Evolutionary conservation across 306 rosid species (phyloP), one percentile per base, ranked within the genome.

Genomic region (Malus orientalis): DNA sequence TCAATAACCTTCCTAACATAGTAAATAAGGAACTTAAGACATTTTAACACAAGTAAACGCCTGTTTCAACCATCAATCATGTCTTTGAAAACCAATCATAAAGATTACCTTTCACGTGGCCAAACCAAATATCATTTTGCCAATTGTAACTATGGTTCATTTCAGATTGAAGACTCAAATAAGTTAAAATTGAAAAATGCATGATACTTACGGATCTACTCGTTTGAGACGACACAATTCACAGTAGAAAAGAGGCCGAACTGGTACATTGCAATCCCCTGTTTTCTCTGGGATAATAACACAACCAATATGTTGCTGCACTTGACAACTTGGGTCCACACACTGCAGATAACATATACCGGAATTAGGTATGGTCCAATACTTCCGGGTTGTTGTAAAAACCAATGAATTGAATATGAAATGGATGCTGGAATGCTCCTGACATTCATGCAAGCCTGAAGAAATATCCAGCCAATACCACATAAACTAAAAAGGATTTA

Each of bases 251-350:
- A 81, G 75, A 30, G 90, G 94, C 60, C 93, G 97, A 73, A 86
- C 84, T 45, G 86, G 85, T 4, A 85, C 87, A 78, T 65, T 80
- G 85, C 93, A 85, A 73, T 93, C 98, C 79, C 78, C 85, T 66
- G 93, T 93, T 80, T 93, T 93, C 81, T 96, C 98, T 1, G 94
- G 91, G 79, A 96, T 83, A 84, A 96, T 69, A 73, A 96, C 99
- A 57, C 99, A 96, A 45, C 90, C 55, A 54, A 88, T 87, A 79
- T 96, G 99, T 81, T 96, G 99, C 96, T 91, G 89, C 84, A 91
- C 94, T 22, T 87, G 88, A 81, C 99, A 96, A 69, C 81, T 79
- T 69, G 85, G 70, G 85, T 89, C 97, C 84, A 88, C 97, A 79
- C 99, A 96, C 99, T 96, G 97, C 86, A 85, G 81, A 67, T 55